Percentiles rank a stretch among this genome's conserved stretches.
These are phyloP conservation scores for Amaranthus hypochondriacus DNA, from an alignment of 148 eudicot genomes.

Conservation along the genomic window DNA sequence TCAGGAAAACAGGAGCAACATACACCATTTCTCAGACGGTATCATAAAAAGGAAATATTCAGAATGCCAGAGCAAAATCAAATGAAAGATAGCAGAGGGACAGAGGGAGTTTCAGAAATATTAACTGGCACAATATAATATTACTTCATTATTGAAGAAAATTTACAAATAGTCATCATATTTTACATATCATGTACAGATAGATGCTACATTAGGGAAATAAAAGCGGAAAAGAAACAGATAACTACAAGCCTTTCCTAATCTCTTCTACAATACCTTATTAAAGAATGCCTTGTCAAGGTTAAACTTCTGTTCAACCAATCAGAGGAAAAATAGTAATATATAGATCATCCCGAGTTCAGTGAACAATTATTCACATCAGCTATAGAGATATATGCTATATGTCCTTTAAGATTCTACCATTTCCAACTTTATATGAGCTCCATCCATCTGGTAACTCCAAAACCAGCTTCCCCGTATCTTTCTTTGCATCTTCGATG, in stretches of 20 bases:
- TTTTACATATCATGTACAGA: conserved; percentile 12
- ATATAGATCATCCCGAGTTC: conserved; percentile 16
- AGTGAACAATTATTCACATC: conserved; percentile 78
- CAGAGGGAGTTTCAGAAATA: too few species aligned
- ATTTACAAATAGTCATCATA: conserved; percentile 22
- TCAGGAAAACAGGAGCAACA: background rate
- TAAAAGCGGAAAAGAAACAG: background rate
- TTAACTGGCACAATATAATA: background rate
- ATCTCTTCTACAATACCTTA: conserved; percentile 15
- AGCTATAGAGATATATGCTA: conserved; percentile 22
- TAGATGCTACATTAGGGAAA: conserved; percentile 4
- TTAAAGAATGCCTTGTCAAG: conserved; percentile 28
- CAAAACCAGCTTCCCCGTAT: conserved; percentile 91
- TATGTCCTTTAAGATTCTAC: conserved; percentile 47
- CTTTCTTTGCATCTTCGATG: conserved; percentile 52
- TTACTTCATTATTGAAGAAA: conserved; percentile 7
- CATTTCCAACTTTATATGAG: conserved; percentile 67
- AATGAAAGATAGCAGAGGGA: background rate
- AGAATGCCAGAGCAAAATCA: background rate
- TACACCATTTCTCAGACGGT: too few species aligned
- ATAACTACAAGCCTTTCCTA: conserved; percentile 11
- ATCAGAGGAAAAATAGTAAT: conserved; percentile 24
- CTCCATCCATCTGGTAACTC: conserved; percentile 65
- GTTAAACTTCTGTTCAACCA: conserved; percentile 95
- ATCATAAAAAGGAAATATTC: background rate